phyloP scores from a whole-genome alignment of 2,329 filamentous ascomycete genomes.

The Lachnellula occidentalis region DNA sequence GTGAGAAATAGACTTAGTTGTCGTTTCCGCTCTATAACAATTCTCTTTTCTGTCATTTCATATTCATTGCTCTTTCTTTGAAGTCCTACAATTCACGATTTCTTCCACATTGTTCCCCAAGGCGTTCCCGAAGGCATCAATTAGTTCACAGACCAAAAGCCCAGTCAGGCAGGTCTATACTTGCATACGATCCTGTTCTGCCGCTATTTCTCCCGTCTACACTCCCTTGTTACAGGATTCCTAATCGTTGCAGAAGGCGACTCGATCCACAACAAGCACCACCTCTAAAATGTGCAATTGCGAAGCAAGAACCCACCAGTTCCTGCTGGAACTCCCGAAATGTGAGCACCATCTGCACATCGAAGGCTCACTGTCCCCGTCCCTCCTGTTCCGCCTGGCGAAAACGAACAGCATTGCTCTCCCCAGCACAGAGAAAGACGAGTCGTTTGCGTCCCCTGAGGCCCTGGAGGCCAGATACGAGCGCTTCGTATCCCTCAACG shows the following conservation, averaged over 20 bases:
- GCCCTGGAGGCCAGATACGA: slow-evolving; percentile 59
- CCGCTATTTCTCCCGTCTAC: no score
- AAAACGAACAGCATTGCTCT: slow-evolving; percentile 59
- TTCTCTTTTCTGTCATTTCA: not conserved
- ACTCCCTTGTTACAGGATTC: not conserved
- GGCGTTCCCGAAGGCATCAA: no score
- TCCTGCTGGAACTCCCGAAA: slow-evolving; percentile 65
- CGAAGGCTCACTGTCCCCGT: slow-evolving; percentile 67
- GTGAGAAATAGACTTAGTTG: no score
- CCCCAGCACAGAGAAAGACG: slow-evolving; percentile 48
- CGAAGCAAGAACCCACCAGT: slow-evolving; percentile 32
- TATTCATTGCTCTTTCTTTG: no score
- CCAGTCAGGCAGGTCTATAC: no score
- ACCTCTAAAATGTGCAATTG: slow-evolving; percentile 24
- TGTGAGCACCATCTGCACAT: slow-evolving; percentile 80
- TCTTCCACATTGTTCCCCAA: no score
- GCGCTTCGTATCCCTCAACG: slow-evolving; percentile 64
- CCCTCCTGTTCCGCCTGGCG: slow-evolving; percentile 65
- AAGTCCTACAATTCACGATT: no score
- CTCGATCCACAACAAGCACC: no score
- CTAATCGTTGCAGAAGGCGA: not conserved
- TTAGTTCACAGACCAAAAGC: no score
- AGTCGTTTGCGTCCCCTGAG: slow-evolving; percentile 56
- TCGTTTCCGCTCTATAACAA: not conserved
- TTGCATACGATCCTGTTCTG: no score